Evolutionary conservation across 805 yeast species (phyloP).

Genomic region (Kodamaea neixiangensis): DNA sequence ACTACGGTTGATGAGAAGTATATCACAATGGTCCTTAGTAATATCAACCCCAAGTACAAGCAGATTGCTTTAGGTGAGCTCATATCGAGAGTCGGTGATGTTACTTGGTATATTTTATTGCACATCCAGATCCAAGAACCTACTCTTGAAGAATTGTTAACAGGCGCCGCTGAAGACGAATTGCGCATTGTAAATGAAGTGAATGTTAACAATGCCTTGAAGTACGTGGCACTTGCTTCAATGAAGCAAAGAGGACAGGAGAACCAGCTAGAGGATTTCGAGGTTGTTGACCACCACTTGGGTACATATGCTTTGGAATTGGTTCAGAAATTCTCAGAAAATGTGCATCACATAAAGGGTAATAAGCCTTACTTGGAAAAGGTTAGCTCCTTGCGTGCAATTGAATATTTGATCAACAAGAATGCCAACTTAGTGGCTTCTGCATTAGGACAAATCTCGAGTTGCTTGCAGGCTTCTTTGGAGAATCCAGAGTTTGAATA

Average conservation of each 20-base stretch:
- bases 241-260: conserved; percentile 18
- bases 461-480: conserved; percentile 79
- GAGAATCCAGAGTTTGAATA: conserved; percentile 61
- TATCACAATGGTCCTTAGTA: conserved; percentile 53
- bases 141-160: not conserved
- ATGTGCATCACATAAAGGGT: conserved; percentile 63
- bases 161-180: conserved; percentile 13
- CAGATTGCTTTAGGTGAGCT: conserved; percentile 32
- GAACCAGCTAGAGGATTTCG: conserved; percentile 17
- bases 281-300: conserved; percentile 26
- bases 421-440: conserved; percentile 53
- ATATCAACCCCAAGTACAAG: conserved; percentile 52
- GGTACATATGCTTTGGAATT: conserved; percentile 57
- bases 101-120: conserved; percentile 37
- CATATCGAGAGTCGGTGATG: conserved; percentile 39
- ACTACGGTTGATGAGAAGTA: conserved; percentile 49
- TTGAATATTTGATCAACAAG: conserved; percentile 61
- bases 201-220: conserved; percentile 45
- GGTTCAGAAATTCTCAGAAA: conserved; percentile 76
- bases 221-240: conserved; percentile 32
- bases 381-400: conserved; percentile 68
- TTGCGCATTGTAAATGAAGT: conserved; percentile 30
- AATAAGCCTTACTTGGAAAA: conserved; percentile 66
- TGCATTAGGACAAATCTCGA: conserved; percentile 81
- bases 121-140: conserved; percentile 33